Percentiles rank a stretch among this genome's conserved stretches.
phyloP scores from a whole-genome alignment of 2,329 filamentous ascomycete genomes.

The Paracorniculantispora psalliotae region DNA sequence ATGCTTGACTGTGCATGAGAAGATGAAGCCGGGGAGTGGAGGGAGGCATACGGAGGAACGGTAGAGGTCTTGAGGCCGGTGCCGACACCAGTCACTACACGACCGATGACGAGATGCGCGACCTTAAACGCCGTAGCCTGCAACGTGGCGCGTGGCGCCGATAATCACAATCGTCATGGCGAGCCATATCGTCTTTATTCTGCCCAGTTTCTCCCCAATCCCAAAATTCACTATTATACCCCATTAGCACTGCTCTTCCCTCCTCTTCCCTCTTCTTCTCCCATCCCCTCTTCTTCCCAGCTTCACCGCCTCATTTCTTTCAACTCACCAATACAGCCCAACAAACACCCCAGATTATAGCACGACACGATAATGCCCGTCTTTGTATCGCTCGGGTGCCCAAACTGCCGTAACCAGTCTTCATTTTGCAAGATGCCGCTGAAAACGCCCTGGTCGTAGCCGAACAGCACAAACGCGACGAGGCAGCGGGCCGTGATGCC shows the following conservation, averaged over 20 bases:
- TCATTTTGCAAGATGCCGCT: slow-evolving; percentile 40
- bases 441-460: slow-evolving; percentile 44
- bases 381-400: slow-evolving; percentile 30
- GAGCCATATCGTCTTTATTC: slow-evolving; percentile 47
- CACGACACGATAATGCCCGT: slow-evolving; percentile 38
- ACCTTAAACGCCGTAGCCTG: slow-evolving; percentile 43
- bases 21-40: slow-evolving; percentile 13
- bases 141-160: slow-evolving; percentile 52
- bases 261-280: background rate
- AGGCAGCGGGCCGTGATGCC: slow-evolving; percentile 17
- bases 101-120: slow-evolving; percentile 43
- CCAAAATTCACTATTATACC: slow-evolving; percentile 34
- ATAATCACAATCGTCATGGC: slow-evolving; percentile 53
- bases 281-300: too few species aligned
- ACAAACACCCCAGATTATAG: slow-evolving; percentile 39
- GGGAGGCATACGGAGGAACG: slow-evolving; percentile 29
- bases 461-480: slow-evolving; percentile 28
- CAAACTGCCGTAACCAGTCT: slow-evolving; percentile 36
- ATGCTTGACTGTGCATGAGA: background rate
- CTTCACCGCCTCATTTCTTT: too few species aligned
- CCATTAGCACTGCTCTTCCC: background rate
- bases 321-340: slow-evolving; percentile 24
- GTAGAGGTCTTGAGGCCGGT: slow-evolving; percentile 38
- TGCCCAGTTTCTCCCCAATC: slow-evolving; percentile 46
- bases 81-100: slow-evolving; percentile 46